Base-by-base conservation (phyloP, 768 basidiomycete species). In the Trametes cinnabarina region DNA sequence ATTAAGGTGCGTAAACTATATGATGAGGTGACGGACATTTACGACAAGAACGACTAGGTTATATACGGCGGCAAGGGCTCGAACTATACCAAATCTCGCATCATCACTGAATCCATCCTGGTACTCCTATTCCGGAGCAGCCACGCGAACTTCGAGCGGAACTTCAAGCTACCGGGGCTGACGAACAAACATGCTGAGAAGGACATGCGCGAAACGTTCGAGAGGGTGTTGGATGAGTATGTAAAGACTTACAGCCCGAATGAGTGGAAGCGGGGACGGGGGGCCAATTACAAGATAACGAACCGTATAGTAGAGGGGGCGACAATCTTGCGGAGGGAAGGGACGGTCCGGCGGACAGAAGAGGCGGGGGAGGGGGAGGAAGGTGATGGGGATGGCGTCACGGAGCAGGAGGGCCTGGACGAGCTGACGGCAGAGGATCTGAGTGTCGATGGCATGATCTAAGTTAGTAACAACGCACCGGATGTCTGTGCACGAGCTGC, bases 31-130 rank as follows among this genome's bases (percentile, higher is more conserved):
- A 1, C 19, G 28, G 42, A 35, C 34, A n/a, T 34, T 3, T 35
- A 8, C 35, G 10, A 37, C 10, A 7, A 12, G 11, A 32, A 8
- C 22, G 25, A 35, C 47, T n/a, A 75, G 73, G 56, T 65, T 0
- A 71, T 73, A 1, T 71, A 76, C 60, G 71, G 70, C 1, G 74
- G 75, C 0, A 66, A 69, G 9, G 68, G 62, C 4, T 73, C 73
- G 2, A 79, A 76, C 55, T 65, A 66, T 26, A 73, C 66, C 1
- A 68, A 70, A 35, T 40, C 63, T 4, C 57, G 65, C 0, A 73
- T 79, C 12, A 54, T 75, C 3, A 55, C 64, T 11, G 72, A 76
- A 43, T 77, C 75, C 1, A 53, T 68, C 0, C 60, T 77, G 0
- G 69, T 78, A 20, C 64, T 74, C 14, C 60, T 73, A 5, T 78